phyloP scores from a whole-genome alignment of 164 flowering plant species.

The Warburgia ugandensis region DNA sequence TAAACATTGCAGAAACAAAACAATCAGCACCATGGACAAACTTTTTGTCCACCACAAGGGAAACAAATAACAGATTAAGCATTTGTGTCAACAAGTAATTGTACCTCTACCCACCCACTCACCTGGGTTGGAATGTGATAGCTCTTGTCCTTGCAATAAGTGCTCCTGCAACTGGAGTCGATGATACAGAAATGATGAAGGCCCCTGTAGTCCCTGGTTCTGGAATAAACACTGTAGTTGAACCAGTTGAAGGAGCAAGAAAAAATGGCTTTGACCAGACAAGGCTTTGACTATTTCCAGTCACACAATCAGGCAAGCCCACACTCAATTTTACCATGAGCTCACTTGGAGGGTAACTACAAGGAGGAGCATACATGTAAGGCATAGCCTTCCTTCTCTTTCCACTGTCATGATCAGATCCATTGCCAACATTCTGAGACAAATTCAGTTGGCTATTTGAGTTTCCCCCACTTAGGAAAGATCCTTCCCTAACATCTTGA shows the following conservation, averaged over 20 bases:
- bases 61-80: too few species aligned
- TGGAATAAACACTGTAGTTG: slow-evolving; percentile 67
- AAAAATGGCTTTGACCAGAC: slow-evolving; percentile 74
- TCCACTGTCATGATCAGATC: slow-evolving; percentile 16
- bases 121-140: slow-evolving; percentile 90
- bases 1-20: too few species aligned
- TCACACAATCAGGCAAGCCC: slow-evolving; percentile 22
- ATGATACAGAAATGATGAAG: slow-evolving; percentile 62
- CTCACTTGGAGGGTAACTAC: slow-evolving; percentile 45
- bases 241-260: slow-evolving; percentile 77
- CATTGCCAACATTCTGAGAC: slow-evolving; percentile 9
- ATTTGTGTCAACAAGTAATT: too few species aligned
- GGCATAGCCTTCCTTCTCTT: slow-evolving; percentile 38
- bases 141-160: slow-evolving; percentile 60
- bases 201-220: slow-evolving; percentile 44
- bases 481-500: slow-evolving; percentile 7
- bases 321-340: slow-evolving; percentile 49
- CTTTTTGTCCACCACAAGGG: too few species aligned
- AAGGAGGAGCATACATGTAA: slow-evolving; percentile 68
- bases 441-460: slow-evolving; percentile 14
- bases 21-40: too few species aligned
- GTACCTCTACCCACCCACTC: slow-evolving; percentile 5
- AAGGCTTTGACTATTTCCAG: slow-evolving; percentile 20
- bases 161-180: slow-evolving; percentile 50
- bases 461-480: slow-evolving; percentile 8